Conservation (phyloP, 257 asterid species). For the Pogostemon cablin region DNA sequence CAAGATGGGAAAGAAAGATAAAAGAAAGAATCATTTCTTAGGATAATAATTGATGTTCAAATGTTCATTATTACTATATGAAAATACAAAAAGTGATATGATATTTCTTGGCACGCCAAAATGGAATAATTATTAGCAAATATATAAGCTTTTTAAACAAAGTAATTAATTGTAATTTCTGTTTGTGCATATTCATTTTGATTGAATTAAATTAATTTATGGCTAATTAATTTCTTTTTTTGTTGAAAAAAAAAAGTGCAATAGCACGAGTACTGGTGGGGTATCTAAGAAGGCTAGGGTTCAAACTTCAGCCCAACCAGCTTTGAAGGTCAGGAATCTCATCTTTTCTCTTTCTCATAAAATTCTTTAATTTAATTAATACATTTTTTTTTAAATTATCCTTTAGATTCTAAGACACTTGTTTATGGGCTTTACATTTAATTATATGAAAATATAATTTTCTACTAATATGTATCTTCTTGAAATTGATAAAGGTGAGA, state of each 20-base stretch:
- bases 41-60: slow-evolving; percentile 39
- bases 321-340: slow-evolving; percentile 66
- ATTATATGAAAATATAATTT: background rate
- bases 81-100: slow-evolving; percentile 33
- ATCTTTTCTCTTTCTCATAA: slow-evolving; percentile 5
- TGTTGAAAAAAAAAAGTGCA: slow-evolving; percentile 49
- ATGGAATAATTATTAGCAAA: slow-evolving; percentile 13
- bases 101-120: slow-evolving; percentile 34
- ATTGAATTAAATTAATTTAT: background rate
- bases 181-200: too few relatives aligned
- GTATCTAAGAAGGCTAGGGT: slow-evolving; percentile 90
- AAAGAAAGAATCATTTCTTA: slow-evolving; percentile 30
- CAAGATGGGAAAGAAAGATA: slow-evolving; percentile 20
- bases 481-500: slow-evolving; percentile 62
- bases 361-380: background rate
- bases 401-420: slow-evolving; percentile 23
- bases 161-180: background rate
- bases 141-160: background rate
- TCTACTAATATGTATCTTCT: background rate
- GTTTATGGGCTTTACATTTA: slow-evolving; percentile 20
- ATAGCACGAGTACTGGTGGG: slow-evolving; percentile 67
- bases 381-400: background rate
- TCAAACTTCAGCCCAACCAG: slow-evolving; percentile 78
- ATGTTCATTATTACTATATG: slow-evolving; percentile 30
- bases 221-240: background rate